phyloP scores from a whole-genome alignment of 257 asterid genomes.

The Sherardia arvensis region DNA sequence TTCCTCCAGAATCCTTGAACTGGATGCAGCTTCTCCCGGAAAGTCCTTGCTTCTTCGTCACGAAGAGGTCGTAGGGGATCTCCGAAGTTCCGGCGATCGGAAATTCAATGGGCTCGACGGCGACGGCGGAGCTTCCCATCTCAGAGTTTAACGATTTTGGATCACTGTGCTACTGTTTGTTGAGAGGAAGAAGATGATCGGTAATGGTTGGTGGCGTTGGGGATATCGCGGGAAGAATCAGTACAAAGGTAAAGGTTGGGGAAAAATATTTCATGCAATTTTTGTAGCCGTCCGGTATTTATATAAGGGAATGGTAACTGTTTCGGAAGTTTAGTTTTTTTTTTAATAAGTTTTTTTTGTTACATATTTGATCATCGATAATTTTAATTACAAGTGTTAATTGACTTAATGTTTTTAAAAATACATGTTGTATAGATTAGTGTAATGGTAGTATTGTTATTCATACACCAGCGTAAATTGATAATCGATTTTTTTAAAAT shows the following conservation, averaged over 20 bases:
- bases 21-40: constrained; percentile 31
- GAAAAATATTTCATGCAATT: neutral
- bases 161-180: neutral
- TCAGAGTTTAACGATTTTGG: neutral
- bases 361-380: too few species aligned
- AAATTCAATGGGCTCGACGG: constrained; percentile 16
- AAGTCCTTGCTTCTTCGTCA: constrained; percentile 43
- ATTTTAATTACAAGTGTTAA: too few species aligned
- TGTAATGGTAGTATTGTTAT: too few species aligned
- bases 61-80: constrained; percentile 73
- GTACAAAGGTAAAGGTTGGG: neutral
- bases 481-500: too few species aligned
- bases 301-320: too few species aligned
- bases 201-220: neutral
- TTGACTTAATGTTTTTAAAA: too few species aligned
- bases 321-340: too few species aligned
- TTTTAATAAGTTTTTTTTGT: too few species aligned
- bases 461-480: too few species aligned
- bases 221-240: neutral
- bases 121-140: constrained; percentile 23
- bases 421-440: too few species aligned
- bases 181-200: neutral
- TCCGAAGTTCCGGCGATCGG: constrained; percentile 12
- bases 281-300: too few species aligned
- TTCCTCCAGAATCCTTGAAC: constrained; percentile 55